These are phyloP conservation scores for Lactifluus subvellereus DNA, from an alignment of 768 basidiomycete genomes.

Conservation along the genomic window DNA sequence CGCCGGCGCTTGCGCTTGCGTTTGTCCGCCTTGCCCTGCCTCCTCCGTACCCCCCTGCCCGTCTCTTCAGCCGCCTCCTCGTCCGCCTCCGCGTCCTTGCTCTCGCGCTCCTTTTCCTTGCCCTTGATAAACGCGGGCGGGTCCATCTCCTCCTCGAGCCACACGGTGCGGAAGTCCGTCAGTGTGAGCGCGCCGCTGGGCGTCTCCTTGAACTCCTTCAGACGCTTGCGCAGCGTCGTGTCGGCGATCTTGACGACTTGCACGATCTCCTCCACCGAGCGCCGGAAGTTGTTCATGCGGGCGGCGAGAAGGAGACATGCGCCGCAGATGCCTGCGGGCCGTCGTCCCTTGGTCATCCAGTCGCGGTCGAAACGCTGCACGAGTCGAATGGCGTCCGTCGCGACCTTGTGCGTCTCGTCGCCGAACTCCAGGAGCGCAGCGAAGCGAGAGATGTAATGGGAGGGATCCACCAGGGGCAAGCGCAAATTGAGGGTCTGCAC, in stretches of 20 bases:
- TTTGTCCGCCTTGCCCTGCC: conserved; percentile 32
- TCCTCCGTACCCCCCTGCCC: conserved; percentile 29
- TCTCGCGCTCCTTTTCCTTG: conserved; percentile 61
- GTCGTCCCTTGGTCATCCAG: conserved; percentile 94
- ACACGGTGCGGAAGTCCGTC: conserved; percentile 83
- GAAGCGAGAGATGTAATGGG: conserved; percentile 94
- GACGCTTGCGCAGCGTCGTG: conserved; percentile 83
- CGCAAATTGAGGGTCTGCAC: conserved; percentile 81
- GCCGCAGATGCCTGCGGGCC: conserved; percentile 96
- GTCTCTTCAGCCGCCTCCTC: conserved; percentile 28
- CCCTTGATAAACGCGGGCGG: conserved; percentile 85
- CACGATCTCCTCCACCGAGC: conserved; percentile 91
- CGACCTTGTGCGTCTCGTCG: conserved; percentile 86
- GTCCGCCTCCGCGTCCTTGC: conserved; percentile 37
- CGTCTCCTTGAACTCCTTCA: conserved; percentile 92
- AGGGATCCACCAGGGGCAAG: conserved; percentile 88
- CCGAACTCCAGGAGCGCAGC: conserved; percentile 94
- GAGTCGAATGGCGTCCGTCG: conserved; percentile 88
- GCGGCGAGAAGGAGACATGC: conserved; percentile 93
- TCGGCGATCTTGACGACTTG: conserved; percentile 99
- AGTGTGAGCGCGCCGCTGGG: conserved; percentile 81
- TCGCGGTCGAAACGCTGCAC: conserved; percentile 92
- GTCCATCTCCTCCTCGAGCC: conserved; percentile 88
- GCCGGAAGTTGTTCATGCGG: conserved; percentile 95
- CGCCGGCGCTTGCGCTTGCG: conserved; percentile 34